Base-by-base conservation (phyloP, 1,139 yeast genomes). In the Fermentozyma sake region DNA sequence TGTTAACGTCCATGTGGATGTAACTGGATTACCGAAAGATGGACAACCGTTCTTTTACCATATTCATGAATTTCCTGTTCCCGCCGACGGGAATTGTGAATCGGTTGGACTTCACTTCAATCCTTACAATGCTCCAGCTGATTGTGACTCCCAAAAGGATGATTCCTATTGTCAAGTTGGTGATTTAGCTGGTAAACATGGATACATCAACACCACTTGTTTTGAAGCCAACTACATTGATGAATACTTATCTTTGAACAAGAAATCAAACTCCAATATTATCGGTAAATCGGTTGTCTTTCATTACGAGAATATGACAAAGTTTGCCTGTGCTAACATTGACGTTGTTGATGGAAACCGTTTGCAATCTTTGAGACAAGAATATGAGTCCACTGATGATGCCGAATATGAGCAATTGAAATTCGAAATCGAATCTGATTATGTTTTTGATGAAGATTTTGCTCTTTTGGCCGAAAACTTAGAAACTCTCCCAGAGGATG, bases 111-210 rank as follows among this genome's bases (percentile, higher is more conserved):
- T 42, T 18, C 76, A 70, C 38, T 72, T 76, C 34, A 72, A 75
- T 42, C 81, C 81, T 8, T 75, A 59, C 44, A 42, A 54, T 25
- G 77, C 75, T 3, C 48, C 64, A 11, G 46, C 57, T 3, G 58
- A 58, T 26, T 74, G 79, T 48, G 66, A 61, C 24, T 39, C 42
- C 9, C 64, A 65, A 34, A 61, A 59, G 12, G 61, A 64, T 39
- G 79, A 77, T 48, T 55, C 76, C 7, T 58, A 52, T 26, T 75
- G 81, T 48, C 73, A 72, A 49, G 66, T 74, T 16, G 82, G 83
- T 24, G 81, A 76, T 44, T 68, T 76, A 39, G 68, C 78, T 24
- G 82, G 82, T 17, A 76, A 76, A 44, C 79, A 76, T 48, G 83
- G 82, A 3, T 59, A 60, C 52, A 70, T 76, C 37, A 61, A 72